Percentiles rank a stretch among this genome's conserved stretches.
Conservation (phyloP, 441 rosid species). For the Adansonia madagascariensis region DNA sequence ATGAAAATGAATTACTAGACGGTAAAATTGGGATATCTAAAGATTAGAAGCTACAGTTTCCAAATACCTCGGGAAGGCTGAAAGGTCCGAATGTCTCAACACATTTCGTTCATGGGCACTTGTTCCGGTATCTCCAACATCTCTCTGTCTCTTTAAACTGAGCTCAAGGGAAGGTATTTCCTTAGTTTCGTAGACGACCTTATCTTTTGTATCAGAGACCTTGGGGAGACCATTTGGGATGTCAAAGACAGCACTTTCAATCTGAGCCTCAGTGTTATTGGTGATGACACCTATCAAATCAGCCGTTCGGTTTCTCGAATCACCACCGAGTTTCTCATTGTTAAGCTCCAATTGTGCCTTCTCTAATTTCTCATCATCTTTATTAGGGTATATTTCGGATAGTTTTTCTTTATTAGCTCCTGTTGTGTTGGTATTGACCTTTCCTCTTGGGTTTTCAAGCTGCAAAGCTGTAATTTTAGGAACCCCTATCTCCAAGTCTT, state of each 20-base stretch:
- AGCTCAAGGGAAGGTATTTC: constrained; percentile 45
- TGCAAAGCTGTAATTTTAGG: constrained; percentile 36
- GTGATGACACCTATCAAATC: constrained; percentile 28
- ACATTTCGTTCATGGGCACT: constrained; percentile 39
- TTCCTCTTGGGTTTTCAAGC: constrained; percentile 33
- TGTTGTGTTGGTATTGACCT: constrained; percentile 14
- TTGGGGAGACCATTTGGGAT: constrained; percentile 32
- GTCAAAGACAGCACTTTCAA: constrained; percentile 34
- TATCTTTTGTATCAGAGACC: constrained; percentile 31
- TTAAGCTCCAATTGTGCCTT: constrained; percentile 31
- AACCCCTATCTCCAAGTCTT: constrained; percentile 40
- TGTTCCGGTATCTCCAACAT: constrained; percentile 34
- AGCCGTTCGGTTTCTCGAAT: constrained; percentile 35
- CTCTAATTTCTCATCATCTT: constrained; percentile 33
- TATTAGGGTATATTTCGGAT: constrained; percentile 25
- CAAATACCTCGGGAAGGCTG: constrained; percentile 58
- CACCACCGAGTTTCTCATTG: constrained; percentile 33
- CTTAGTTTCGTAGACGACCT: constrained; percentile 27
- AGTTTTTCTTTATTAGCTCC: constrained; percentile 31
- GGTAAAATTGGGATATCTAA: constrained; percentile 11
- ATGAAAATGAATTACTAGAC: constrained; percentile 18
- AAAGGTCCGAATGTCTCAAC: constrained; percentile 49
- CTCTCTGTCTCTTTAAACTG: constrained; percentile 46
- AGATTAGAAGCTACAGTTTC: constrained; percentile 14
- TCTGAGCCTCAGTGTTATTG: constrained; percentile 29